A percentile compares a stretch with the other conserved stretches of the same genome.
Conservation (phyloP, 2,329 filamentous ascomycete species). For the Neofusicoccum sp. region DNA sequence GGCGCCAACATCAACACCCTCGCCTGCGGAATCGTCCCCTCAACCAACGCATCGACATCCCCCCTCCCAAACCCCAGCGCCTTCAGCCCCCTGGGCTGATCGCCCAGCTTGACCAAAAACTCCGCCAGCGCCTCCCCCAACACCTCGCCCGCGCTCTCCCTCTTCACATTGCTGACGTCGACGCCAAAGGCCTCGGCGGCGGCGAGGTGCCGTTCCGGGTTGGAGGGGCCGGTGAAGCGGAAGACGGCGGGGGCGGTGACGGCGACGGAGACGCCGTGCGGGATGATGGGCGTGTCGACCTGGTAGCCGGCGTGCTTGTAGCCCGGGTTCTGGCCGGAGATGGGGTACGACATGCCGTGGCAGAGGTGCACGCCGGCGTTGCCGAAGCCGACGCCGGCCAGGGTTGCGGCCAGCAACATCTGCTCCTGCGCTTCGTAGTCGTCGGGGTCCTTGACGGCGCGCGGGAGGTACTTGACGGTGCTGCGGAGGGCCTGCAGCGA, state of each 20-base stretch:
- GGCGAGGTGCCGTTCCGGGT: conserved; percentile 86
- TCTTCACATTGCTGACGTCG: conserved; percentile 84
- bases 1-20: conserved; percentile 92
- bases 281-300: conserved; percentile 77
- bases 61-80: conserved; percentile 75
- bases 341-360: conserved; percentile 95
- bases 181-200: conserved; percentile 91
- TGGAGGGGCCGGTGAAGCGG: conserved; percentile 86
- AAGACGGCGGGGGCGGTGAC: conserved; percentile 94
- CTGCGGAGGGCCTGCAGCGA: conserved; percentile 80
- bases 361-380: conserved; percentile 94
- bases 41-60: conserved; percentile 82
- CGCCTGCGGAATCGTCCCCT: conserved; percentile 91
- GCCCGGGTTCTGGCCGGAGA: conserved; percentile 89
- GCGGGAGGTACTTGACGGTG: conserved; percentile 90
- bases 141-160: conserved; percentile 86
- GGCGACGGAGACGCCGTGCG: conserved; percentile 92
- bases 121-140: conserved; percentile 78
- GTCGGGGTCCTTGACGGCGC: conserved; percentile 83
- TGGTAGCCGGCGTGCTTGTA: conserved; percentile 90
- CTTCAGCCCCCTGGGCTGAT: conserved; percentile 86
- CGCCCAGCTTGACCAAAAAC: conserved; percentile 82
- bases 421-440: conserved; percentile 91
- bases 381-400: conserved; percentile 94
- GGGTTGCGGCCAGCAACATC: conserved; percentile 92